Conservation (phyloP, 768 basidiomycete genomes). For the Gyrodon lividus region DNA sequence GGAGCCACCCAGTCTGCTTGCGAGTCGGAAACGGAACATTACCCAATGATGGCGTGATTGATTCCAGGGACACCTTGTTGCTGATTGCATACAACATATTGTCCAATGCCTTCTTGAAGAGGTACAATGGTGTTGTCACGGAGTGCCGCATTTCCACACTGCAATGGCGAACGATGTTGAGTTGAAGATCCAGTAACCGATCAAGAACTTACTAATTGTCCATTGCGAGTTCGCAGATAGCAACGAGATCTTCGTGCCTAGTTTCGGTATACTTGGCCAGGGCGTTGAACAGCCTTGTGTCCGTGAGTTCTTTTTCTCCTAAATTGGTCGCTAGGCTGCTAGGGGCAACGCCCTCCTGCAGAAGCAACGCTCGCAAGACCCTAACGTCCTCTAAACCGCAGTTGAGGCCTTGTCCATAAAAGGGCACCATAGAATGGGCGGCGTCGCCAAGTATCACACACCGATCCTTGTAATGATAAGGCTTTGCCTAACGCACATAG, state of each 20-base stretch:
- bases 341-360: constrained; percentile 64
- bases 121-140: constrained; percentile 78
- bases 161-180: constrained; percentile 23
- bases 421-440: constrained; percentile 98
- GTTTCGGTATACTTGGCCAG: constrained; percentile 77
- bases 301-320: constrained; percentile 37
- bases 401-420: constrained; percentile 96
- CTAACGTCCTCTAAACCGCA: constrained; percentile 98
- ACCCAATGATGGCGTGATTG: constrained; percentile 46
- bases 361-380: constrained; percentile 74
- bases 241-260: constrained; percentile 84
- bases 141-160: constrained; percentile 95
- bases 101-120: constrained; percentile 79
- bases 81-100: constrained; percentile 66
- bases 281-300: constrained; percentile 61
- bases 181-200: constrained; percentile 23
- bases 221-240: constrained; percentile 92
- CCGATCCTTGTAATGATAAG: constrained; percentile 89
- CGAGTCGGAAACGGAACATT: constrained; percentile 57
- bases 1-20: constrained; percentile 78
- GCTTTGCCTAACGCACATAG: constrained; percentile 55
- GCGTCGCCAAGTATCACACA: constrained; percentile 91
- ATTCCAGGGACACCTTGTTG: constrained; percentile 45
- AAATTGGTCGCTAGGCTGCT: constrained; percentile 31
- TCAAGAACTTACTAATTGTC: constrained; percentile 83